Base-by-base conservation (phyloP, 2,329 filamentous ascomycete genomes). In the Aspergillus niger region DNA sequence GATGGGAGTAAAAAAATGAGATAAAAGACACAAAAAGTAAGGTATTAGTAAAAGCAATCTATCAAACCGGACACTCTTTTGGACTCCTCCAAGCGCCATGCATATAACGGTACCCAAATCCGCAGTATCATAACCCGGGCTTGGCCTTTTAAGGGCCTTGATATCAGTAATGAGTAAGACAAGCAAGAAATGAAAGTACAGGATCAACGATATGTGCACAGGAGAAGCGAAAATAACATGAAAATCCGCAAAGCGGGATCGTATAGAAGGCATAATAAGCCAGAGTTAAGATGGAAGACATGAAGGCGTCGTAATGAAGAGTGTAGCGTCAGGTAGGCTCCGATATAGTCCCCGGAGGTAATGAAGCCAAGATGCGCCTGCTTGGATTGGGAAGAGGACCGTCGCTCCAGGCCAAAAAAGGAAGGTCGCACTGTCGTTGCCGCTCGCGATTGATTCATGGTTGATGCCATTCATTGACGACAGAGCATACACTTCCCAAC, bases 401-500 rank as follows among this genome's bases (percentile, higher is more conserved):
- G 15, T 50, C 47, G 47, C 24, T 50, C 26, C 26, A 15, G 53
- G 39, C 55, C 44, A 13, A 17, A 15, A 30, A 20, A 24, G 43
- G 26, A 47, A 44, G 57, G 56, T 50, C 44, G 38, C 32, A 28
- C 38, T 39, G 44, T 43, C 49, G 49, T 26, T 17, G 30, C 32
- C 22, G 47, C 52, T 28, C 24, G 48, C 59, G 15, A 41, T n/a
- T 43, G 22, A 43, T 36, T n/a, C 28, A 24, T 28, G 28, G 24
- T 44, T 49, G 44, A 54, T 57, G 49, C 53, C 28, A 51, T 51
- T 63, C 63, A 75, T 38, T 5, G 32, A 13, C 70, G 69, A 63
- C 85, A 87, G 32, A 86, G 75, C 26, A 82, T 81, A 65, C 85
- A 90, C 69, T 83, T 83, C 58, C 87, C 88, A 10, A 86, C 85